Evolutionary conservation across 2,329 filamentous ascomycete species (phyloP).

Genomic region (Polychaeton citri): DNA sequence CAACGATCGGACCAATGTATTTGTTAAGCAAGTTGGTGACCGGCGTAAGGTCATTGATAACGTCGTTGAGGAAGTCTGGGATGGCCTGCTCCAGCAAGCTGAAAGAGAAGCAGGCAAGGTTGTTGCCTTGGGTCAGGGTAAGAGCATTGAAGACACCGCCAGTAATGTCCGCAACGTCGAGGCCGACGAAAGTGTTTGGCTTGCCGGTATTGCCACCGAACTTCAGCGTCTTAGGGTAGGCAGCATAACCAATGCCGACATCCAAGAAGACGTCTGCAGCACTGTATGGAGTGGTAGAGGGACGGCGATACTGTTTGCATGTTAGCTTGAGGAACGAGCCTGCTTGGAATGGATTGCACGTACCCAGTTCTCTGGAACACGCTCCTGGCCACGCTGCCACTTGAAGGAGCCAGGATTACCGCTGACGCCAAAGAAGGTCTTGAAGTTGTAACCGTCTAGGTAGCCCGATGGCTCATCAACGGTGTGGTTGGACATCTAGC

Average conservation of each 20-base stretch:
- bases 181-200: conserved; percentile 20
- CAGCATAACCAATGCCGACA: conserved; percentile 6
- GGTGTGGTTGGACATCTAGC: conserved; percentile 14
- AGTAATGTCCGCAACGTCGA: conserved; percentile 23
- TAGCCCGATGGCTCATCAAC: conserved; percentile 10
- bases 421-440: conserved; percentile 12
- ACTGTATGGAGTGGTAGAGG: conserved; percentile 16
- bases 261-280: conserved; percentile 19
- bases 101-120: conserved; percentile 24
- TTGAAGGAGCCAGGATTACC: conserved; percentile 12
- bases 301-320: conserved; percentile 13
- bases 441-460: conserved; percentile 10
- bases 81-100: conserved; percentile 22
- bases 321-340: conserved; percentile 1
- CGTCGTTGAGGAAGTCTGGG: conserved; percentile 20
- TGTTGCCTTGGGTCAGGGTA: conserved; percentile 20
- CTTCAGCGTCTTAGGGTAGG: conserved; percentile 19
- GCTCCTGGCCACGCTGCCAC: conserved; percentile 12
- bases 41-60: conserved; percentile 10
- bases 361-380: conserved; percentile 17
- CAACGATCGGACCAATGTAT: neutral
- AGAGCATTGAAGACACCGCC: conserved; percentile 18
- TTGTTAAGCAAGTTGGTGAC: neutral
- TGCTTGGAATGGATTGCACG: conserved; percentile 1
- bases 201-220: conserved; percentile 25